Conservation (phyloP, 768 basidiomycete species). For the Clavaria fumosa region DNA sequence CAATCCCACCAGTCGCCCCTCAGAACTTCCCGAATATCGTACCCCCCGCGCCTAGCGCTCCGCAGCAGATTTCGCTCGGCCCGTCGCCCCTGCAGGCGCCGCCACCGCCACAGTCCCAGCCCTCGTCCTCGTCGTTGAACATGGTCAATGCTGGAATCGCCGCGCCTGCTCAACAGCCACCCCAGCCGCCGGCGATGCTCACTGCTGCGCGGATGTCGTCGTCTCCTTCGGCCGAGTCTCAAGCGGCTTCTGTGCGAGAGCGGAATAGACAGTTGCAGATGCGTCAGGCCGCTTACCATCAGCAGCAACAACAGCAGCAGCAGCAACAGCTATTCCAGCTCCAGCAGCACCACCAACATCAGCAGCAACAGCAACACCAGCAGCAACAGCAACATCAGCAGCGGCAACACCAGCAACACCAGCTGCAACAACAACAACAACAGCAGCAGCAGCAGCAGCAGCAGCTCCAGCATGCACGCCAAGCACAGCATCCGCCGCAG, state of each 20-base stretch:
- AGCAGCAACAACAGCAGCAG: constrained; percentile 15
- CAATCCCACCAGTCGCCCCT: constrained; percentile 16
- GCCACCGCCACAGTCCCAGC: constrained; percentile 11
- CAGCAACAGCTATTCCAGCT: constrained; percentile 20
- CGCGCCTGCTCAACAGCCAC: too few relatives aligned
- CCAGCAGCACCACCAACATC: constrained; percentile 17
- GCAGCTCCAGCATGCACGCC: too few relatives aligned
- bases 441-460: constrained; percentile 11
- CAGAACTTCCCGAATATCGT: constrained; percentile 9
- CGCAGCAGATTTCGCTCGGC: constrained; percentile 5
- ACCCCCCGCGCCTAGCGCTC: constrained; percentile 11
- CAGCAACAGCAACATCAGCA: constrained; percentile 31
- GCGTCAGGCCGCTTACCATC: constrained; percentile 21
- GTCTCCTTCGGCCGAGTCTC: constrained; percentile 22
- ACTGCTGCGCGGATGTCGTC: too few relatives aligned
- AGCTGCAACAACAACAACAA: constrained; percentile 6
- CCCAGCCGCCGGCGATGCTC: too few relatives aligned
- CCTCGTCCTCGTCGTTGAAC: constrained; percentile 13
- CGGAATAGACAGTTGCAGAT: constrained; percentile 23
- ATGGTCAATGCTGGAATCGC: too few relatives aligned
- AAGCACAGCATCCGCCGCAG: too few relatives aligned
- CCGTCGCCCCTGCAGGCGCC: constrained; percentile 1
- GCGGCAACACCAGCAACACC: constrained; percentile 7
- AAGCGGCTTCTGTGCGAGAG: constrained; percentile 20
- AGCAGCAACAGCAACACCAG: constrained; percentile 14